Evolutionary conservation across 257 asterid species (phyloP).

Genomic region (Pogostemon cablin): DNA sequence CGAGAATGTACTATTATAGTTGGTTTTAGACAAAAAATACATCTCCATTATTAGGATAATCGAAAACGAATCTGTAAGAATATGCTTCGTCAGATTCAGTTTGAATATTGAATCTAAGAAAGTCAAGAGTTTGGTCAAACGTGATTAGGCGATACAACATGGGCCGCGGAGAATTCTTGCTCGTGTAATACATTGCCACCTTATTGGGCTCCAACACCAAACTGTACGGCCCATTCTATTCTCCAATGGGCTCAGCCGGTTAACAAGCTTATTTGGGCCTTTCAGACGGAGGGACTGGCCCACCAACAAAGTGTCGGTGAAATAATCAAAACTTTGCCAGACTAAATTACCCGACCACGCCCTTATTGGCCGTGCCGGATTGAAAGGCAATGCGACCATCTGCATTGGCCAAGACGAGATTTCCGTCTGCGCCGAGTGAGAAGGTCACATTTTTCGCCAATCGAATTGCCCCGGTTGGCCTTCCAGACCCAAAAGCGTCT

Average conservation of each 20-base stretch:
- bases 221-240: slow-evolving; percentile 35
- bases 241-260: slow-evolving; percentile 26
- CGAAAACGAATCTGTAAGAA: not conserved
- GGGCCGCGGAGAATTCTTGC: slow-evolving; percentile 20
- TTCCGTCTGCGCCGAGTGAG: slow-evolving; percentile 32
- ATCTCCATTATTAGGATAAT: not conserved
- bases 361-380: slow-evolving; percentile 35
- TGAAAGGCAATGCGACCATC: slow-evolving; percentile 42
- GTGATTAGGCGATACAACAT: slow-evolving; percentile 21
- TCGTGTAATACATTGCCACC: slow-evolving; percentile 30
- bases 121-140: slow-evolving; percentile 9
- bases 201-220: slow-evolving; percentile 37
- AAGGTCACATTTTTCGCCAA: slow-evolving; percentile 41
- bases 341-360: slow-evolving; percentile 43
- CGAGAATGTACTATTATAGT: slow-evolving; percentile 43
- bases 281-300: slow-evolving; percentile 35
- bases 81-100: not conserved
- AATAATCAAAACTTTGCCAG: not conserved
- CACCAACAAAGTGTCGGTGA: slow-evolving; percentile 38
- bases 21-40: slow-evolving; percentile 28
- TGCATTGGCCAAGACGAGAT: slow-evolving; percentile 41
- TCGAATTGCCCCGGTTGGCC: slow-evolving; percentile 43
- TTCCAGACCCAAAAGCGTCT: slow-evolving; percentile 46
- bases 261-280: slow-evolving; percentile 38
- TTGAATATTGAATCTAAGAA: slow-evolving; percentile 22